A percentile compares a stretch with the other conserved stretches of the same genome.
Conservation (phyloP, 2,329 filamentous ascomycete genomes). For the Hymenoscyphus infarciens region DNA sequence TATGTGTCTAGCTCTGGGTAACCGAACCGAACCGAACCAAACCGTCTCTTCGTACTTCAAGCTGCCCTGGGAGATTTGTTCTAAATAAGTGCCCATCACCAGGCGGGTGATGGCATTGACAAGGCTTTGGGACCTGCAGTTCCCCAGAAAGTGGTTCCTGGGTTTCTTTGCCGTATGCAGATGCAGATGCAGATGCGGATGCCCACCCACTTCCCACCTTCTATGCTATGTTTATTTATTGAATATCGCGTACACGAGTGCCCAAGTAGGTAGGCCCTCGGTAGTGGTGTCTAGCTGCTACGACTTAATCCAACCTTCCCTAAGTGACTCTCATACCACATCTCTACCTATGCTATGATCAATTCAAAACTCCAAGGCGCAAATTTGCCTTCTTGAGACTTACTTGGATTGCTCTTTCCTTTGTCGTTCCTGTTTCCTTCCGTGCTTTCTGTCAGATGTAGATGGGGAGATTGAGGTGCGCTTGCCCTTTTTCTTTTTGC, state of each 20-base stretch:
- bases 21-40: no score
- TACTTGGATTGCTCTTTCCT: neutral
- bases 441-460: neutral
- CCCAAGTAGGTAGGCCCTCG: neutral
- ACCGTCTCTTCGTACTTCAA: no score
- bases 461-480: no score
- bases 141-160: neutral
- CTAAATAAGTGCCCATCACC: neutral
- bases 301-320: no score
- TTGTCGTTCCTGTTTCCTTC: neutral
- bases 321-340: neutral
- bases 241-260: neutral
- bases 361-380: neutral
- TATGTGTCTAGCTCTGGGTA: neutral
- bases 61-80: no score
- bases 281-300: neutral
- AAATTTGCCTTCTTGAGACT: neutral
- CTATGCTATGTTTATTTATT: slow-evolving; percentile 2
- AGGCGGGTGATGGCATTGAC: neutral
- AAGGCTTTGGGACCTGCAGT: slow-evolving; percentile 4
- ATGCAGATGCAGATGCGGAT: no score
- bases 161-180: slow-evolving; percentile 1
- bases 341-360: neutral
- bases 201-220: neutral
- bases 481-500: neutral